Base-by-base conservation (phyloP, 1,139 yeast species). In the Petasospora rhodanensis region DNA sequence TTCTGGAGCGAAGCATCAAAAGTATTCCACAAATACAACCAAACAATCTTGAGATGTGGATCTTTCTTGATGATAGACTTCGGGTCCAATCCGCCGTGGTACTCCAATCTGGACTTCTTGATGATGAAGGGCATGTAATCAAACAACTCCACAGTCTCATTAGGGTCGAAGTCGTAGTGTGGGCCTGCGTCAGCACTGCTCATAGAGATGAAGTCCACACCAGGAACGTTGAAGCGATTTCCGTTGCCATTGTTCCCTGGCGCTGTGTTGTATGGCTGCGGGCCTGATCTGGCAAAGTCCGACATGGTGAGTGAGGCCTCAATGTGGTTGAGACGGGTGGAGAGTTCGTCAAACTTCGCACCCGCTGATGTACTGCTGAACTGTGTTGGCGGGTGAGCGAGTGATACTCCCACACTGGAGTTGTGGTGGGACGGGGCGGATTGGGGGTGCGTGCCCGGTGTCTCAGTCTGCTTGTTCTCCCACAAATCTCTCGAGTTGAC, bases 41-140 rank as follows among this genome's bases (percentile, higher is more conserved):
- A 54, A 8, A 58, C 41, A 11, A 51, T 30, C 15, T 42, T 44
- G 18, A 63, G 45, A 6, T 56, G 61, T 4, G 47, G 43, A 40
- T 68, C 74, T 32, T 58, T 56, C 35, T 55, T 51, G 44, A 65
- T 46, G 6, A 66, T 43, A 63, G 72, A 63, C 1, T 73, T 52
- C 0, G 70, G 61, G 11, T 38, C 37, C 6, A 33, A 16, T 2
- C 40, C 41, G 1, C 70, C 73, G 45, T 55, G 59, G 31, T 57
- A 55, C 28, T 58, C 54, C 29, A 62, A 45, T 25, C 66, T 45
- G 2, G 54, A 40, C 22, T 49, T 46, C 22, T 38, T 50, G 22
- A 51, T 31, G 21, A 49, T 20, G 22, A 49, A 46, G 39, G 62
- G 61, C n/a, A 54, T 37, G 36, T 51, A 50, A 8, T 51, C 51